Percentiles rank a stretch among this genome's conserved stretches.
Conservation (phyloP, 2,329 filamentous ascomycete genomes). For the Talaromyces piceae region DNA sequence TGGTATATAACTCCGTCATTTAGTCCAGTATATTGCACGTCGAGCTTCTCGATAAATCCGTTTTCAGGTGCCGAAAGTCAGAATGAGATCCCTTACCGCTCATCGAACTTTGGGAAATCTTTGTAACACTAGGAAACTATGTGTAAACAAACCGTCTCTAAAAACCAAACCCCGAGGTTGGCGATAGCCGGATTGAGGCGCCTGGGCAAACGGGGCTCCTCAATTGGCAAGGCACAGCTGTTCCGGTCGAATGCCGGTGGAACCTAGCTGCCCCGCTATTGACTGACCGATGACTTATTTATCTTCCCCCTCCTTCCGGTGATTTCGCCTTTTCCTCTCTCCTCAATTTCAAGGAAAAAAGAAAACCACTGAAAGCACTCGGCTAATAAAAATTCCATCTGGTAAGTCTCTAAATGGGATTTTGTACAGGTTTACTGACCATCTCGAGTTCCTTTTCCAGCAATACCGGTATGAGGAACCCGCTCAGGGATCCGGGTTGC, state of each 20-base stretch:
- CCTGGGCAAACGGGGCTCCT: too few relatives aligned
- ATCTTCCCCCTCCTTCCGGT: not conserved
- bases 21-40: not conserved
- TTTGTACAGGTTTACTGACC: not conserved
- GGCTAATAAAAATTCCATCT: too few relatives aligned
- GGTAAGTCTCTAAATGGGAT: not conserved
- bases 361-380: too few relatives aligned
- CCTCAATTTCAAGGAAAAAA: too few relatives aligned
- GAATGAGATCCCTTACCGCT: not conserved
- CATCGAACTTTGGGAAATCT: not conserved
- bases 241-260: not conserved
- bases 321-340: not conserved
- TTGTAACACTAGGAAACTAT: too few relatives aligned
- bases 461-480: constrained; percentile 10
- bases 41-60: not conserved
- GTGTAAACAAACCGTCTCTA: too few relatives aligned
- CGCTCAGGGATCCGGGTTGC: constrained; percentile 7
- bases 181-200: not conserved
- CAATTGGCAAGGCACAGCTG: not conserved
- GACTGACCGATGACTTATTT: not conserved
- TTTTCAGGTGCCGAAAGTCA: not conserved
- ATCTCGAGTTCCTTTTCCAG: not conserved
- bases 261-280: not conserved
- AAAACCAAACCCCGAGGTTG: not conserved
- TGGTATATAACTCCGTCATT: not conserved